phyloP scores from a whole-genome alignment of 2,329 filamentous ascomycete genomes.

The Aspergillus sojae region DNA sequence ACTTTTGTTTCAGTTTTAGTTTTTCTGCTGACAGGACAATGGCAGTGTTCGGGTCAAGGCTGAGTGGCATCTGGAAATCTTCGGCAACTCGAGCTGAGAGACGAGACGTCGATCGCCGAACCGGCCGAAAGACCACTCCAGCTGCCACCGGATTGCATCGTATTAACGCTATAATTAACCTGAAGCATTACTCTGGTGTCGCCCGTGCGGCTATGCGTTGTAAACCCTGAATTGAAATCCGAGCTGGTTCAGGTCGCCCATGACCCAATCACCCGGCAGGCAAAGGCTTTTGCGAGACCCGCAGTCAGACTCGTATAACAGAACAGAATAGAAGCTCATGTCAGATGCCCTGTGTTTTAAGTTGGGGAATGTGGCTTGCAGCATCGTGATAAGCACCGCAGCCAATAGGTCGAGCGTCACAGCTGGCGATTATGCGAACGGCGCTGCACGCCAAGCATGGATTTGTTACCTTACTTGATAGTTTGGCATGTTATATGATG shows the following conservation, averaged over 20 bases:
- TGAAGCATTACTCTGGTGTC: background rate
- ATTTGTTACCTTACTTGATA: too few relatives aligned
- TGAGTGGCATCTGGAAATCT: too few relatives aligned
- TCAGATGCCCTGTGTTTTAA: background rate
- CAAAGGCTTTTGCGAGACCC: background rate
- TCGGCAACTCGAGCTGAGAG: too few relatives aligned
- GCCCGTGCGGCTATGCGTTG: background rate
- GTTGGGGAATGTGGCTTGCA: background rate
- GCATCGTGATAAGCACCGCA: background rate
- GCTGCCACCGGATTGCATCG: background rate
- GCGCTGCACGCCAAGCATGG: background rate
- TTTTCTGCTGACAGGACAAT: background rate
- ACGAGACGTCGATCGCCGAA: too few relatives aligned
- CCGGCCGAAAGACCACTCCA: too few relatives aligned
- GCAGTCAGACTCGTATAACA: background rate
- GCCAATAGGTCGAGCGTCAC: background rate
- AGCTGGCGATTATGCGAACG: background rate
- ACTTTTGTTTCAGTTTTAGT: background rate
- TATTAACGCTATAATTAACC: background rate
- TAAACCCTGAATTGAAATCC: background rate
- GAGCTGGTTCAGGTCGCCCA: background rate
- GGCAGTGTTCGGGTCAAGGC: background rate
- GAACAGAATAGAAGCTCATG: background rate
- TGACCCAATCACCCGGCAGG: background rate
- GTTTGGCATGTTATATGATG: too few relatives aligned